phyloP scores from a whole-genome alignment of 2,329 filamentous ascomycete species.

The Penicillium sp. region DNA sequence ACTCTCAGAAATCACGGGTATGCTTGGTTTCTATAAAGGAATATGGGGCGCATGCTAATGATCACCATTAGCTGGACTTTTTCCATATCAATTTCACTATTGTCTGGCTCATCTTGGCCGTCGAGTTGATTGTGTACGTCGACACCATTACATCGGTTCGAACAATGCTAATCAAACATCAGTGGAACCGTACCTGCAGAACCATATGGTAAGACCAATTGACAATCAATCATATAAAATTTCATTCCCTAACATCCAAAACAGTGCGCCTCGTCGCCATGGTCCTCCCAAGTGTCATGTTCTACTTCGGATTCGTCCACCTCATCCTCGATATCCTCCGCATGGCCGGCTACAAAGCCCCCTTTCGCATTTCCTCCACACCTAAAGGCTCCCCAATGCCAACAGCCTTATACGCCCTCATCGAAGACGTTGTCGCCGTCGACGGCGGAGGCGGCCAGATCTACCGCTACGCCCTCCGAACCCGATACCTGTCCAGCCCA shows the following conservation, averaged over 20 bases:
- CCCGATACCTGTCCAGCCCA: slow-evolving; percentile 55
- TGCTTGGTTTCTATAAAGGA: not conserved
- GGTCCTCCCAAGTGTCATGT: slow-evolving; percentile 48
- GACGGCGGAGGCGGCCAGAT: slow-evolving; percentile 61
- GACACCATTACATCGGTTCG: too few species aligned
- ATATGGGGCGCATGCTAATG: slow-evolving; percentile 3
- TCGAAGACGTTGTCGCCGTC: slow-evolving; percentile 68
- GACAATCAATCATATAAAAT: not conserved
- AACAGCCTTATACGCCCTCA: slow-evolving; percentile 63
- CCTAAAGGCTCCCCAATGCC: slow-evolving; percentile 59
- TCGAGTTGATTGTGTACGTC: slow-evolving; percentile 43
- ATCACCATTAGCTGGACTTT: slow-evolving; percentile 40
- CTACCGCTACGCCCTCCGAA: slow-evolving; percentile 53
- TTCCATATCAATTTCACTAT: slow-evolving; percentile 50
- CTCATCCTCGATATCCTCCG: slow-evolving; percentile 45
- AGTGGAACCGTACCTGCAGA: slow-evolving; percentile 44
- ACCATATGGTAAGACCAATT: slow-evolving; percentile 37
- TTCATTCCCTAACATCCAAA: not conserved
- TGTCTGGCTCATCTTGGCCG: slow-evolving; percentile 45
- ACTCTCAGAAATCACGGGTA: slow-evolving; percentile 47
- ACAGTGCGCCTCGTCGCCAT: slow-evolving; percentile 46
- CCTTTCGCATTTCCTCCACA: slow-evolving; percentile 65
- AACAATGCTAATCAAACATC: slow-evolving; percentile 13
- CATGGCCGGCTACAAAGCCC: slow-evolving; percentile 48
- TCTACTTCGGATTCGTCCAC: slow-evolving; percentile 46